These are phyloP conservation scores for Fusarium sp. DNA, from an alignment of 2,329 filamentous ascomycete species.

Conservation along the genomic window DNA sequence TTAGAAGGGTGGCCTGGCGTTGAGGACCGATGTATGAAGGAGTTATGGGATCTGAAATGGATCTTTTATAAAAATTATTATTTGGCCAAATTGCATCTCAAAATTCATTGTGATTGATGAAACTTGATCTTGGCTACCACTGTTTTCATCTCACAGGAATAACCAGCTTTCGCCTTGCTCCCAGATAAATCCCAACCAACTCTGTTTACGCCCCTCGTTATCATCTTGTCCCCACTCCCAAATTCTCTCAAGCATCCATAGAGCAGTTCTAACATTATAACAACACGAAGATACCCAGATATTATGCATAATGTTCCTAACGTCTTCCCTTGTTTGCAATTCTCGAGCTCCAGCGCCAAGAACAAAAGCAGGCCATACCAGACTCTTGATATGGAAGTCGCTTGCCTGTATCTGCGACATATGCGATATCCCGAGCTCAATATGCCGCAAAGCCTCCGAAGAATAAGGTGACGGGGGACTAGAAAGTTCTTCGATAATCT, in stretches of 20 bases:
- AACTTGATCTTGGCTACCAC: accelerated
- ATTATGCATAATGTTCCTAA: neutral
- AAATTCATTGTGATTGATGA: neutral
- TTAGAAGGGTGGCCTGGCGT: neutral
- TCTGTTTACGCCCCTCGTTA: accelerated
- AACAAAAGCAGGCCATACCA: neutral
- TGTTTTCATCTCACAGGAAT: neutral
- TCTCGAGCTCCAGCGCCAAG: neutral
- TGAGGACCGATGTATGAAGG: neutral
- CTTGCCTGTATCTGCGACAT: neutral
- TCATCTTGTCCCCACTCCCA: accelerated
- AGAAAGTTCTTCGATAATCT: accelerated
- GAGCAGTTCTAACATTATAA: neutral
- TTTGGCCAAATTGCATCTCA: neutral
- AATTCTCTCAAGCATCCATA: neutral
- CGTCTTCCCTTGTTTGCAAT: accelerated
- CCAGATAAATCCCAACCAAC: neutral
- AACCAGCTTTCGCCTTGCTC: neutral
- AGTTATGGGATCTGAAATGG: neutral
- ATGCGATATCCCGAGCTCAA: neutral
- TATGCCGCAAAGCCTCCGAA: too few species aligned
- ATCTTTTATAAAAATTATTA: neutral
- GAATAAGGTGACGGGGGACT: too few species aligned
- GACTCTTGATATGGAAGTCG: neutral
- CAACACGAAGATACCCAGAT: neutral